A percentile compares a stretch with the other conserved stretches of the same genome.
Evolutionary conservation across 2,329 filamentous ascomycete species (phyloP).

Genomic region (Bipolaris sorokiniana): DNA sequence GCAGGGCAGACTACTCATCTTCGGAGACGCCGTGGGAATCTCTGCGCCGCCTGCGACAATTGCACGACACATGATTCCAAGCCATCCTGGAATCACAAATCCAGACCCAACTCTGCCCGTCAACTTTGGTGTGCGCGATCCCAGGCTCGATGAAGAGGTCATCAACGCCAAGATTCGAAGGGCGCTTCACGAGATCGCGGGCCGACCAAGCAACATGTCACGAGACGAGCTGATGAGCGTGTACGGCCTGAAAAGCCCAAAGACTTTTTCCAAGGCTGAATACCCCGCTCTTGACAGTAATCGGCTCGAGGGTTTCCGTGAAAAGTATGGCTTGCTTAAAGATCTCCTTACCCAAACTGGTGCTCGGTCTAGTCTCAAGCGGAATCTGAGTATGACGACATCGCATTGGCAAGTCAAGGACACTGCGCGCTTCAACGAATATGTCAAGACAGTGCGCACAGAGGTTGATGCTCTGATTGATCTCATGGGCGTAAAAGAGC

Average conservation of each 20-base stretch:
- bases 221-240: slow-evolving; percentile 55
- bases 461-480: slow-evolving; percentile 55
- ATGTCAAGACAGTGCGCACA: slow-evolving; percentile 50
- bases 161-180: slow-evolving; percentile 49
- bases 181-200: slow-evolving; percentile 54
- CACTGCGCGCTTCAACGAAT: slow-evolving; percentile 49
- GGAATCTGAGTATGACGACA: slow-evolving; percentile 44
- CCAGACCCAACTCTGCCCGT: slow-evolving; percentile 54
- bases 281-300: slow-evolving; percentile 53
- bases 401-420: slow-evolving; percentile 53
- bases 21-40: slow-evolving; percentile 56
- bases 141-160: slow-evolving; percentile 50
- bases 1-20: slow-evolving; percentile 56
- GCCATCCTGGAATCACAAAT: slow-evolving; percentile 52
- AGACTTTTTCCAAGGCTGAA: slow-evolving; percentile 44
- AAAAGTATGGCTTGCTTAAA: slow-evolving; percentile 52
- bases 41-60: slow-evolving; percentile 52
- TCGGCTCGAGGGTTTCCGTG: slow-evolving; percentile 54
- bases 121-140: slow-evolving; percentile 53
- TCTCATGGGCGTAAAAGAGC: slow-evolving; percentile 52
- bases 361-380: slow-evolving; percentile 42
- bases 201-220: slow-evolving; percentile 48
- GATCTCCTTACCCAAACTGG: slow-evolving; percentile 46
- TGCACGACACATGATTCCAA: slow-evolving; percentile 53
- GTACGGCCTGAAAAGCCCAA: slow-evolving; percentile 54